Percentiles rank a stretch among this genome's conserved stretches.
Evolutionary conservation across 192 early-diverging fungal genomes (phyloP).

Genomic region (Coemansia sp.): DNA sequence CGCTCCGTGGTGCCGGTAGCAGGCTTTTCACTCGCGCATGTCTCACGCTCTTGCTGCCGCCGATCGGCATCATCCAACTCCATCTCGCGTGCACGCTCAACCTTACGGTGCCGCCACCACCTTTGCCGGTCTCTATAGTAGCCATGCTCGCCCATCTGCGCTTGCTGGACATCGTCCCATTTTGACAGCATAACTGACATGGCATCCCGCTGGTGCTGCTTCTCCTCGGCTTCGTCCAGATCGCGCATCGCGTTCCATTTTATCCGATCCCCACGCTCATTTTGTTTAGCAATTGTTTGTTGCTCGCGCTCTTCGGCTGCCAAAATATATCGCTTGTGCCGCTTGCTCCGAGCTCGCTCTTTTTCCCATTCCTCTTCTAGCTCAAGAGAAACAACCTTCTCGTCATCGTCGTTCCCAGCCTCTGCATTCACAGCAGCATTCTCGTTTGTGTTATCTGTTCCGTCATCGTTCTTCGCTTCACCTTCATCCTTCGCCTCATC

Average conservation of each 20-base stretch:
- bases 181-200: conserved; percentile 20
- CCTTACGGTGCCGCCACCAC: conserved; percentile 71
- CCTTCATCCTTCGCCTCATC: conserved; percentile 1
- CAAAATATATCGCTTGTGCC: conserved; percentile 19
- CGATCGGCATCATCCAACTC: conserved; percentile 71
- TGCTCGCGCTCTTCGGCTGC: conserved; percentile 34
- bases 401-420: neutral
- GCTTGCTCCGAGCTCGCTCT: too few species aligned
- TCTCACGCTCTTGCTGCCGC: conserved; percentile 50
- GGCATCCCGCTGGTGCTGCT: conserved; percentile 16
- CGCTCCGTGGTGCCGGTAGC: neutral
- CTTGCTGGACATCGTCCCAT: conserved; percentile 47
- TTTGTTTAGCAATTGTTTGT: conserved; percentile 15
- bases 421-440: neutral
- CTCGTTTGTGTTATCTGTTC: neutral
- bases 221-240: conserved; percentile 38
- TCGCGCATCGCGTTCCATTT: conserved; percentile 36
- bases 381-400: conserved; percentile 22
- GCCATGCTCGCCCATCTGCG: conserved; percentile 52
- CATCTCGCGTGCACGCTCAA: conserved; percentile 63
- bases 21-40: conserved; percentile 16
- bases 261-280: conserved; percentile 26
- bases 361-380: conserved; percentile 35
- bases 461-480: neutral
- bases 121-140: conserved; percentile 77